Evolutionary conservation across 805 yeast species (phyloP), one percentile per base, ranked within the genome.

Genomic region (Kodamaea sagamina): DNA sequence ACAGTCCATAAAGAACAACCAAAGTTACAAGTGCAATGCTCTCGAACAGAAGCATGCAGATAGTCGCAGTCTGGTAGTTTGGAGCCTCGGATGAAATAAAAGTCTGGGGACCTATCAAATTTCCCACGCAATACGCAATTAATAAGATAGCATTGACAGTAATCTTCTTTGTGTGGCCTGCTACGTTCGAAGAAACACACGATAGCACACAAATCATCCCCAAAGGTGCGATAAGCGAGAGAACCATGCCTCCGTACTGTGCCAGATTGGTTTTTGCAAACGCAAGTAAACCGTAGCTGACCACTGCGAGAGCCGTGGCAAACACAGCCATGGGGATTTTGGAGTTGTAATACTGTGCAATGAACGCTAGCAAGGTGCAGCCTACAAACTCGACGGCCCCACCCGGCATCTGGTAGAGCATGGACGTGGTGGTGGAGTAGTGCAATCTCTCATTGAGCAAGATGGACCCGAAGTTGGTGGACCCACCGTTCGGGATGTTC

Each of bases 141-240:
- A 79, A 64, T 44, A 64, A 58, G 22, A 74, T 49, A 1, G 78
- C 74, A 52, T 68, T 75, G 1, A 66, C 71, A 2, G 75, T 65
- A 36, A 68, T 59, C 55, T 78, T 78, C 62, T 80, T 81, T 8
- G 85, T 78, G 52, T 72, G 75, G 6, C 86, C 86, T 5, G 78
- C 77, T 36, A 71, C 67, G 51, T 78, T 78, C 4, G 78, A 63
- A 19, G 79, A 67, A 22, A 75, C 56, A 40, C 61, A 47, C 1
- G 74, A 63, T 35, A 66, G 48, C 21, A 63, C 46, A 46, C 63
- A 63, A 32, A 65, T 58, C 32, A 58, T 52, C 6, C 58, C 56
- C 4, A 61, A 32, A 1, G 69, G 66, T 5, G 53, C 53, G 17
- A 71, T 59, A 11, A 63, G 57, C 46, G 55, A 56, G 27, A 77